Evolutionary conservation across 2,329 filamentous ascomycete genomes (phyloP), one percentile per base, ranked within the genome.

Genomic region (Fusarium protoensiforme): DNA sequence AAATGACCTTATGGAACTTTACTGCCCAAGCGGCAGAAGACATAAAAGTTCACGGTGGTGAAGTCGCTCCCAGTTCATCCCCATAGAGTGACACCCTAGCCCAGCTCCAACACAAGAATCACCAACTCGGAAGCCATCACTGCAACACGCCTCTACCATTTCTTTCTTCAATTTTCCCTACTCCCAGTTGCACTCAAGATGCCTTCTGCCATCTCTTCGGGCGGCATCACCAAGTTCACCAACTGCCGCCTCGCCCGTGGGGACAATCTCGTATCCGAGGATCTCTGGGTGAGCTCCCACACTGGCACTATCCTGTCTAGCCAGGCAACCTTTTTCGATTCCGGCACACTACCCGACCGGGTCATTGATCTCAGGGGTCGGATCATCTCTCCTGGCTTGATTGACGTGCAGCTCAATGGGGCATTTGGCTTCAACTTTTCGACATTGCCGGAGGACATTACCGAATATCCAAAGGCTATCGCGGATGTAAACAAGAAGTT

Each of bases 351-450:
- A 2, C 94, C 95, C 2, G 93, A 96, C 79, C 84, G 91, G 74
- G 91, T 92, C 62, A 87, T 98, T 76, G 91, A 98, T 78, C 90
- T 98, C 1, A 89, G 91, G 59, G 94, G 94, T 65, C 94, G 94
- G 75, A 96, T 98, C 73, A 81, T 98, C 22, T 91, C 93, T 0
- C 94, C 95, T 0, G 95, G 95, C 27, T 88, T 98, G 79, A 96
- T 98, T 76, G 95, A 98, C 73, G 92, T 93, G 61, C 95, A 98
- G 82, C 91, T 98, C 75, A 98, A 98, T 78, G 95, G 95, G 54
- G 95, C 93, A 11, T 96, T 95, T 77, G 95, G 95, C 65, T 97
- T 98, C 85, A 96, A 98, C 84, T 98, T 97, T 81, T 96, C 94
- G 4, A 90, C 91, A 1, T 86, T 94, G 9, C 90, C 93, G 16